Base-by-base conservation (phyloP, 2,329 filamentous ascomycete species). In the Beauveria asiatica region DNA sequence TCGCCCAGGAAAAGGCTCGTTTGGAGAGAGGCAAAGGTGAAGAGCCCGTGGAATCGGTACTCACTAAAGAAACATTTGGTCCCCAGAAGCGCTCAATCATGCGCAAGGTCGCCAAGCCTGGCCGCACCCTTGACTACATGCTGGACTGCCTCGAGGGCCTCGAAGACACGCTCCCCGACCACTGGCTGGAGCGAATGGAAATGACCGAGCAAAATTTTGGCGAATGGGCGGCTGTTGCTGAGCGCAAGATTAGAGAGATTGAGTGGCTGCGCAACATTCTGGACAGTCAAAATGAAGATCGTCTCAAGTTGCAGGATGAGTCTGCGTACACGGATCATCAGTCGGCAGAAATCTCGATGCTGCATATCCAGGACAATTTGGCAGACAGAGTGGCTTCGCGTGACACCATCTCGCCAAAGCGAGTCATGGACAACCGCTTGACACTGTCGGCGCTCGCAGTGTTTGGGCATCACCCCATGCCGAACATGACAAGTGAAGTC, bases 181-280 rank as follows among this genome's bases (percentile, higher is more conserved):
- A 77, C 30, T 99, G 93, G 94, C 84, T 97, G 60, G 90, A 96
- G 67, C 82, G 86, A 5, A 87, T 97, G 75, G 94, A 97, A 71
- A 74, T 76, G 0, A 78, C 95, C 5, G 94, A 99, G 71, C 78
- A 81, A 11, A 83, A 86, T 33, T 96, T 93, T 72, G 83, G 85
- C 8, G 82, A 86, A 25, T 99, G 94, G 94, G 84, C 86, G 48
- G 86, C 88, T 52, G 81, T 87, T 52, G 92, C 89, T 37, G 90
- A 95, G 68, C 81, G 81, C 62, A 86, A 83, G 66, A 81, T 92
- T n/a, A 78, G 87, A 54, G 84, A 90, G 65, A 81, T 84, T 23
- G 84, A 92, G 65, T 81, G 76, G 75, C 70, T 71, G 5, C 65
- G 64, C 41, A 59, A 48, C 51, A 56, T 61, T 21, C 45, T 54